Evolutionary conservation across 2,329 filamentous ascomycete genomes (phyloP).

Genomic region (Fulvia fulva): DNA sequence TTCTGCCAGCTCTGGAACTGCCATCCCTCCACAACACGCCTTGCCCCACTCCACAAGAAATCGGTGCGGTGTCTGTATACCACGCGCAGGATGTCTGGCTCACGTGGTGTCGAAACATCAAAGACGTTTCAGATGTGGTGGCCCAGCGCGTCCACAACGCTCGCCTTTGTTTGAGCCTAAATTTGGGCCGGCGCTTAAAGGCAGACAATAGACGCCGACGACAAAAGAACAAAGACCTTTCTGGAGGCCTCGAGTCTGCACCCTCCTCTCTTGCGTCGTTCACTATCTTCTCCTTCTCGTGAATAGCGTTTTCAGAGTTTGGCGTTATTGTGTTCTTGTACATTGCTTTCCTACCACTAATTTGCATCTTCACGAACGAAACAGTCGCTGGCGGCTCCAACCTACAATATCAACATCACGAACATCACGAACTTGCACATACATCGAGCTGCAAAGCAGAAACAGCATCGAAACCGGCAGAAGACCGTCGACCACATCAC

Average conservation of each 20-base stretch:
- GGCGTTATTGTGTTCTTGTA: background rate
- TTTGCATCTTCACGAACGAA: background rate
- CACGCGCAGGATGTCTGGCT: too few relatives aligned
- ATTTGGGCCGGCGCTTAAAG: background rate
- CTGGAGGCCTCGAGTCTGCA: background rate
- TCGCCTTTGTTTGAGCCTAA: background rate
- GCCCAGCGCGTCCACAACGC: background rate
- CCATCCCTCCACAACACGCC: too few relatives aligned
- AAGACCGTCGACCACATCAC: background rate
- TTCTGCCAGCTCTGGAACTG: too few relatives aligned
- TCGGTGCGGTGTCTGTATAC: too few relatives aligned
- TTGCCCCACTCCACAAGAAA: too few relatives aligned
- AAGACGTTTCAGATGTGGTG: background rate
- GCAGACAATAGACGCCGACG: background rate
- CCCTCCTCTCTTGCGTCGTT: background rate
- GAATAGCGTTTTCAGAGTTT: background rate
- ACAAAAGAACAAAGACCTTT: background rate
- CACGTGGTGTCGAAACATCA: background rate
- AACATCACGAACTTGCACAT: background rate
- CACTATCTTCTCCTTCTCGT: background rate
- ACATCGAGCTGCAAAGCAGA: background rate
- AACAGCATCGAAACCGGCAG: background rate
- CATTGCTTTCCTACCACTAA: background rate
- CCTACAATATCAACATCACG: background rate
- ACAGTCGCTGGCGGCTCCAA: constrained; percentile 1